These are phyloP conservation scores for Syzygium syzygioides DNA, from an alignment of 441 rosid genomes.

Conservation along the genomic window DNA sequence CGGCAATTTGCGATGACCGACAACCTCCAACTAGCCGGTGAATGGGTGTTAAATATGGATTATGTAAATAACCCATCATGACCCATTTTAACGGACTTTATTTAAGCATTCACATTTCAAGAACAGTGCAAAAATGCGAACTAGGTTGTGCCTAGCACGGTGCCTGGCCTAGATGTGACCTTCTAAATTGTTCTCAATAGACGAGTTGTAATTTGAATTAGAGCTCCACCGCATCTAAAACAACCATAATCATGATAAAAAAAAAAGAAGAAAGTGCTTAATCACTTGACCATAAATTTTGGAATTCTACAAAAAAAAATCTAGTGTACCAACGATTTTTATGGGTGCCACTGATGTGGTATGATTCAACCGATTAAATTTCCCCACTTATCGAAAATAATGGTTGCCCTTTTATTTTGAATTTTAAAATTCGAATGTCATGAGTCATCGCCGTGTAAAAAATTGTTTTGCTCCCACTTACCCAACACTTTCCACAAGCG, in stretches of 20 bases:
- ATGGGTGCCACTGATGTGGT: not conserved
- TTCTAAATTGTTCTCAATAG: not conserved
- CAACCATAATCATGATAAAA: not conserved
- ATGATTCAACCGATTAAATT: not conserved
- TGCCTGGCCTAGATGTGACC: no score
- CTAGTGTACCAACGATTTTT: not conserved
- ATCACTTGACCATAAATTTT: not conserved
- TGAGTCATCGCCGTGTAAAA: fast-evolving
- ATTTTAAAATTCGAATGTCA: not conserved
- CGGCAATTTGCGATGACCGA: no score
- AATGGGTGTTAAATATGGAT: not conserved
- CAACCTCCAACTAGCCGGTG: no score
- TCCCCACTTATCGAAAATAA: not conserved
- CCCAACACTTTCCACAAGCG: not conserved
- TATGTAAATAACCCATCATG: not conserved
- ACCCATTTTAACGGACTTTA: not conserved
- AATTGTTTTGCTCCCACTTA: not conserved
- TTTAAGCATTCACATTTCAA: not conserved
- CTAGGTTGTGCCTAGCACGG: not conserved
- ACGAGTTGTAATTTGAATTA: not conserved
- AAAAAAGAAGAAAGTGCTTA: not conserved
- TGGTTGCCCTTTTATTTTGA: not conserved
- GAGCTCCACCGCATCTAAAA: not conserved
- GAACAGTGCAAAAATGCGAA: not conserved
- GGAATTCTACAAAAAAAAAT: not conserved